Percentiles rank a stretch among this genome's conserved stretches.
Conservation (phyloP, 805 yeast species). For the Ogataea nitratoaversa region DNA sequence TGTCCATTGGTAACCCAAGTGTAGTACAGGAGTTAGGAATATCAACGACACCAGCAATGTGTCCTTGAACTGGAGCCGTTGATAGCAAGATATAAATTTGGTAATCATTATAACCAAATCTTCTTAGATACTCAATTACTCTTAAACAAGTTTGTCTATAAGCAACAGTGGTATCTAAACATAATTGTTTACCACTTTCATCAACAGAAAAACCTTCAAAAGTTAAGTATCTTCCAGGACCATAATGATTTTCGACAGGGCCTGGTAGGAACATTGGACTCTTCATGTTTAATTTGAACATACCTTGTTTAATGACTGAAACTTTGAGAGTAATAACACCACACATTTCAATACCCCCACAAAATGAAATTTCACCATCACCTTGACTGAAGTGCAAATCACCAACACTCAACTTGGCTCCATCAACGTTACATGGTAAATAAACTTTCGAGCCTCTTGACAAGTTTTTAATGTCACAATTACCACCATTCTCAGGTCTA, state of each 20-base stretch:
- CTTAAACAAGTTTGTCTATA: constrained; percentile 47
- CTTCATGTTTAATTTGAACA: constrained; percentile 36
- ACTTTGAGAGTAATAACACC: constrained; percentile 42
- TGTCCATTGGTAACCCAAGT: constrained; percentile 47
- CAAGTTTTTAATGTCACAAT: constrained; percentile 48
- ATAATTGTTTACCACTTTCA: constrained; percentile 43
- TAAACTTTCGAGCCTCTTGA: constrained; percentile 47
- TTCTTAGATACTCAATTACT: constrained; percentile 45
- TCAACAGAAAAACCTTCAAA: constrained; percentile 53
- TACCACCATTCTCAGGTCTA: constrained; percentile 50
- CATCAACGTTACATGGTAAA: constrained; percentile 43
- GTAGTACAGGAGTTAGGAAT: constrained; percentile 52
- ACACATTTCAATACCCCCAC: constrained; percentile 53
- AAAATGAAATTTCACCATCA: constrained; percentile 50
- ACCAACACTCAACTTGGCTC: constrained; percentile 46
- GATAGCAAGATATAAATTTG: constrained; percentile 43
- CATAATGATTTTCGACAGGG: constrained; percentile 44
- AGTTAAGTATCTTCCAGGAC: constrained; percentile 45
- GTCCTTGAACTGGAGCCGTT: constrained; percentile 49
- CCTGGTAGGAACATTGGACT: constrained; percentile 48
- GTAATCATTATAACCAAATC: constrained; percentile 49
- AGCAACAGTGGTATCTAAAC: constrained; percentile 45
- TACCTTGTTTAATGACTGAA: constrained; percentile 39
- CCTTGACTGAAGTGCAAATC: constrained; percentile 51
- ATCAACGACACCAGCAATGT: constrained; percentile 49